Conservation (phyloP, 164 flowering plant species). For the Warburgia ugandensis region DNA sequence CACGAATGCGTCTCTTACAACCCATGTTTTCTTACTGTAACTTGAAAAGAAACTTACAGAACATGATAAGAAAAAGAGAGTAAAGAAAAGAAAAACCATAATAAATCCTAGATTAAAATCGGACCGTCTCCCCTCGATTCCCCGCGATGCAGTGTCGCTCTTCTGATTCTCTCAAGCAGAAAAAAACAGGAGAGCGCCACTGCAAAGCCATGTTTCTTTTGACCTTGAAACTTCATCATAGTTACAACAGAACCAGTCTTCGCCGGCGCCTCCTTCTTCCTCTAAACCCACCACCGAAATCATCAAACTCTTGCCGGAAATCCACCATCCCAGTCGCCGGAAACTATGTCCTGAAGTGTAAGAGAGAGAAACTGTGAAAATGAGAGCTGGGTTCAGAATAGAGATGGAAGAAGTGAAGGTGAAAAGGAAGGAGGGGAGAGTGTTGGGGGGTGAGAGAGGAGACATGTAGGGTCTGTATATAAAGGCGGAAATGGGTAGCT, state of each 20-base stretch:
- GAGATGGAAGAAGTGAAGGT: slow-evolving; percentile 20
- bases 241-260: slow-evolving; percentile 17
- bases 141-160: slow-evolving; percentile 70
- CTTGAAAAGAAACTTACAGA: slow-evolving; percentile 7
- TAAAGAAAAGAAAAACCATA: no score
- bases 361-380: not conserved
- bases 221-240: slow-evolving; percentile 8
- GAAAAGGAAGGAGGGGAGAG: slow-evolving; percentile 22
- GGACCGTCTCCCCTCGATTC: slow-evolving; percentile 84
- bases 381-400: not conserved
- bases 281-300: slow-evolving; percentile 14
- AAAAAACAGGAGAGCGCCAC: slow-evolving; percentile 46
- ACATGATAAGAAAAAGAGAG: not conserved
- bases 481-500: slow-evolving; percentile 21
- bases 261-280: slow-evolving; percentile 13
- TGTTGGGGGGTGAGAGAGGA: slow-evolving; percentile 3
- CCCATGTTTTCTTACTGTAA: slow-evolving; percentile 41
- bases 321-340: not conserved
- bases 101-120: slow-evolving; percentile 18
- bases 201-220: slow-evolving; percentile 34
- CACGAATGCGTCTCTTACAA: slow-evolving; percentile 81
- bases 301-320: slow-evolving; percentile 6
- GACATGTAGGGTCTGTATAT: slow-evolving; percentile 33
- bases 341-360: not conserved
- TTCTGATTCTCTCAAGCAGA: slow-evolving; percentile 44